Evolutionary conservation across 2,329 filamentous ascomycete genomes (phyloP), one percentile per base, ranked within the genome.

Genomic region (Aspergillus sp.): DNA sequence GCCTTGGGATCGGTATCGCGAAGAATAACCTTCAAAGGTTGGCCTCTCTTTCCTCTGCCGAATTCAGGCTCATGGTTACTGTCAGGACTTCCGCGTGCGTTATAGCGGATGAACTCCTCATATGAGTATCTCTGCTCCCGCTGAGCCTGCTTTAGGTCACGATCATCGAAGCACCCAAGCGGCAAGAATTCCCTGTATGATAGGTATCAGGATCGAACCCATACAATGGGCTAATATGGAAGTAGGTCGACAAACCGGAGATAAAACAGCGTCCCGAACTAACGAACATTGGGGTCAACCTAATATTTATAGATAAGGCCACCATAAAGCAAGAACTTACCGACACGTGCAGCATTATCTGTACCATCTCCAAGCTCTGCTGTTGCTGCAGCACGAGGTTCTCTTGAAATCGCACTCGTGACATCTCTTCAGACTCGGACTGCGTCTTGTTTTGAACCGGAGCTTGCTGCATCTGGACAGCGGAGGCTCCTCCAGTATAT

Each of bases 331-430:
- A 28, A 27, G 41, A 33, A 65, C 70, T 62, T 50, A 74, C 69
- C 12, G 69, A 68, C 38, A 70, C 65, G 52, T 74, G 73, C 7
- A 76, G 55, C 54, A 74, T 65, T 3, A 71, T 73, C 56, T 74
- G 72, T 9, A 73, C 65, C 36, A 75, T 56, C 46, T 73, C 71
- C 35, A 69, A 59, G 48, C 72, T 76, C 51, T 75, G 73, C 44
- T 67, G 62, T 47, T 71, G 68, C 41, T 59, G 66, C 8, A 65
- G 49, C 2, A 48, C 49, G 29, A 56, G 47, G 8, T 41, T 45
- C 45, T 53, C 47, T 33, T 51, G 41, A 6, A 47, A 29, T n/a
- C 28, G 32, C 38, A 50, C 47, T 35, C 46, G 44, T 9, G 52
- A 30, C 7, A 34, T 27, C 7, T 42, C 36, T 29, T 56, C 45